Evolutionary conservation across 805 yeast species (phyloP).

Genomic region (Danielia oregonensis): DNA sequence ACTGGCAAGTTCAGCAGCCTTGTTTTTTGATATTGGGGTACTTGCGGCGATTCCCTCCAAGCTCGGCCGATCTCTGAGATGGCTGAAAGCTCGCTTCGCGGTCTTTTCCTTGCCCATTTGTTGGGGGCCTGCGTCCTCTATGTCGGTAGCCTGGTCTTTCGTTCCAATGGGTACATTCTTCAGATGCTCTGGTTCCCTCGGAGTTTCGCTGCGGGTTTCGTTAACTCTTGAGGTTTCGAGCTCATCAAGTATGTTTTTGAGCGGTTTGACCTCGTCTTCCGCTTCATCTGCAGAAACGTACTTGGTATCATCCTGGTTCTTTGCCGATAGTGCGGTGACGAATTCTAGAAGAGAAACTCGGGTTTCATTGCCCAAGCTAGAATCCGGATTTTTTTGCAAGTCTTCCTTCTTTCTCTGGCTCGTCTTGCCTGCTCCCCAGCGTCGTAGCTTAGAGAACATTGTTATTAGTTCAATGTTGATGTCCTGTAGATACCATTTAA

Average conservation of each 20-base stretch:
- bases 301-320: neutral
- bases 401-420: neutral
- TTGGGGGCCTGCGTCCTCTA: neutral
- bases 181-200: too few relatives aligned
- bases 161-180: too few relatives aligned
- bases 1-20: neutral
- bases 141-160: too few relatives aligned
- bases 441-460: too few relatives aligned
- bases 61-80: too few relatives aligned
- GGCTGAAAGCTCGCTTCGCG: too few relatives aligned
- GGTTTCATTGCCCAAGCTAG: too few relatives aligned
- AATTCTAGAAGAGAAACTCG: neutral
- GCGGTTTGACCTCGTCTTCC: neutral
- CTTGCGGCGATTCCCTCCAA: neutral
- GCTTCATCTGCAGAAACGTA: neutral
- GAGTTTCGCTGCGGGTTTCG: too few relatives aligned
- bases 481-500: too few relatives aligned
- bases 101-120: neutral
- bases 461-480: neutral
- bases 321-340: neutral
- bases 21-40: neutral
- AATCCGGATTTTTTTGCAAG: too few relatives aligned
- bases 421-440: neutral
- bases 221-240: neutral
- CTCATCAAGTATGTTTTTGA: neutral